Percentiles rank a stretch among this genome's conserved stretches.
Conservation (phyloP, 768 basidiomycete species). For the Pisolithus orientalis region DNA sequence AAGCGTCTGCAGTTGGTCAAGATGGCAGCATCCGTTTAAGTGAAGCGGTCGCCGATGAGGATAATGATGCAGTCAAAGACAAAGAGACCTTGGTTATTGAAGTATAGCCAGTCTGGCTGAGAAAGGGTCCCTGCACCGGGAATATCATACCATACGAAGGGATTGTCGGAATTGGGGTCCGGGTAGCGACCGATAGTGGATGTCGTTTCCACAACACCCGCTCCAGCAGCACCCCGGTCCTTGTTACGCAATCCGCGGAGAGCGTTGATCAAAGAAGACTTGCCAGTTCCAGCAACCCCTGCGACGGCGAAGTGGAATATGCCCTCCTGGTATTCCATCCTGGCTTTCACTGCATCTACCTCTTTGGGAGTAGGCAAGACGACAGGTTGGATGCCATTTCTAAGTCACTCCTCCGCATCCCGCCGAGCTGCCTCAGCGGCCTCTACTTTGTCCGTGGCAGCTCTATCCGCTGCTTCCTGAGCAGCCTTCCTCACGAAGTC, state of each 20-base stretch:
- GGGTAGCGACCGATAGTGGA: not conserved
- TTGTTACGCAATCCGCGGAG: slow-evolving; percentile 17
- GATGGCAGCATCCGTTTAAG: slow-evolving; percentile 8
- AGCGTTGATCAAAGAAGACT: slow-evolving; percentile 12
- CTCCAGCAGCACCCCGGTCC: slow-evolving; percentile 12
- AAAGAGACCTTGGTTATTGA: slow-evolving; percentile 22
- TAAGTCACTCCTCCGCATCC: slow-evolving; percentile 3
- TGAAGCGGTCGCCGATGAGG: slow-evolving; percentile 12
- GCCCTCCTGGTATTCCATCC: slow-evolving; percentile 9
- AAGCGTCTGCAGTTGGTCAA: slow-evolving; percentile 9
- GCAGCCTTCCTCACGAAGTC: not conserved
- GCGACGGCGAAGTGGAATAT: slow-evolving; percentile 23
- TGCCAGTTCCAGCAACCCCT: slow-evolving; percentile 14
- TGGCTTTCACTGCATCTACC: not conserved
- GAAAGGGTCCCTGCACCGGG: not conserved
- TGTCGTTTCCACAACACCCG: slow-evolving; percentile 20
- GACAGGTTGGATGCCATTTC: slow-evolving; percentile 11
- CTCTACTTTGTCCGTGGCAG: not conserved
- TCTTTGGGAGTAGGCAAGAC: slow-evolving; percentile 11
- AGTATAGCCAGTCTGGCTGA: slow-evolving; percentile 21
- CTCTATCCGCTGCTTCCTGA: not conserved
- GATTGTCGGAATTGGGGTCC: too few species aligned
- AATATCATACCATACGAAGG: too few species aligned
- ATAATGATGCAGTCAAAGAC: not conserved
- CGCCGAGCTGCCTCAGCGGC: not conserved